These are phyloP conservation scores for Aegilops umbellulata DNA, from an alignment of 176 grass and related monocot species.

Conservation along the genomic window DNA sequence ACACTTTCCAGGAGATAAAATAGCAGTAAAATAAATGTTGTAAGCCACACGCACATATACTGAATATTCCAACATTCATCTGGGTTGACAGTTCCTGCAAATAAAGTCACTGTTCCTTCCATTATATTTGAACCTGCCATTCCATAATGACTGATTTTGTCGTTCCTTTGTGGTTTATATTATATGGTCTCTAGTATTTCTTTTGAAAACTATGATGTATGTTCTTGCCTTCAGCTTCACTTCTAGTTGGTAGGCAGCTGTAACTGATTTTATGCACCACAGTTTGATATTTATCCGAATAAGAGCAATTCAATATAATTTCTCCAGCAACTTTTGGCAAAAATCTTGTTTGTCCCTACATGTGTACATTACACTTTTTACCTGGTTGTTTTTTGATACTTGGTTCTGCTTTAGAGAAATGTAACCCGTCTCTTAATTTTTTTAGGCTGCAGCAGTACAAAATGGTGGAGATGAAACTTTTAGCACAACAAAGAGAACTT, in stretches of 20 bases:
- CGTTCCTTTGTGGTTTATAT: neutral
- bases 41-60: too few relatives aligned
- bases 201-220: neutral
- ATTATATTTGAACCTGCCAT: neutral
- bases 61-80: neutral
- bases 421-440: conserved; percentile 4
- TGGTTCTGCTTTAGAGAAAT: neutral
- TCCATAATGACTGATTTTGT: neutral
- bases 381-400: neutral
- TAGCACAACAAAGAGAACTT: conserved; percentile 97
- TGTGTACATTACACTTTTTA: neutral
- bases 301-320: neutral
- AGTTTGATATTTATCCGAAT: neutral
- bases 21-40: too few relatives aligned
- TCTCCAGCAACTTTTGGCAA: neutral
- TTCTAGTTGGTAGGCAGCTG: neutral
- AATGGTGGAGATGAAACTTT: conserved; percentile 98
- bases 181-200: neutral
- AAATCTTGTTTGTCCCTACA: neutral
- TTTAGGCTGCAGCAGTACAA: conserved; percentile 89
- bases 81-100: neutral
- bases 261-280: neutral
- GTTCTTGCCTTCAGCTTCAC: neutral
- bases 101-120: neutral
- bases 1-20: too few relatives aligned